Evolutionary conservation across 2,329 filamentous ascomycete species (phyloP), one percentile per base, ranked within the genome.

Genomic region (Penicillium sp.): DNA sequence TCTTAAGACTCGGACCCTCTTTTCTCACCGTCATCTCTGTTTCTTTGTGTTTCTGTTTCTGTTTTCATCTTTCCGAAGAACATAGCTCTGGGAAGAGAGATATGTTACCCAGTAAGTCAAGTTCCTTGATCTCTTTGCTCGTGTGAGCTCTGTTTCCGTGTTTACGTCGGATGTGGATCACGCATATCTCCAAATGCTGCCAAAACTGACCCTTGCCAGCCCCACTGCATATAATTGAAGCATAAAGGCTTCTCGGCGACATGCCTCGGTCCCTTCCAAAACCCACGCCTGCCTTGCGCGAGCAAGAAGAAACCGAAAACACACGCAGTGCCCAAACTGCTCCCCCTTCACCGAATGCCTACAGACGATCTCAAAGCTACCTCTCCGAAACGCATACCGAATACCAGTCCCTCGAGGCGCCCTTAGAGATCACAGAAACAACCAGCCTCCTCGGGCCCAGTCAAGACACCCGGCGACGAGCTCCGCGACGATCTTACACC

Each of bases 401-500:
- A 19, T 72, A 73, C 55, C 64, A 74, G 50, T 68, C 67, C 9
- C 60, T 71, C 8, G 70, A 72, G 34, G 53, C 68, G 0, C 68
- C 64, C 23, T 39, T 70, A 15, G 71, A 73, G 44, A 56, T 67
- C 5, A 61, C 61, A 9, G 75, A 77, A 64, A 72, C 69, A 25
- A 72, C 73, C 1, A 73, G 72, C 55, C 65, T 77, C 5, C 57
- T 77, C 5, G 71, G 66, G 0, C 60, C 65, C 5, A 39, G 52
- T 19, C 55, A 54, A 40, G 62, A 61, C 19, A 39, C 41, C 25
- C 58, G 58, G 9, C 63, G 67, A 31, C 59, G 62, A n/a, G 29
- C 55, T 31, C 70, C 68, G 5, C 65, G 66, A 25, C 70, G 73
- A 4, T 73, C 74, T 10, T 76, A 76, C 47, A 75, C 72, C 34